Conservation (phyloP, 805 yeast species). For the Kregervanrija delftensis region DNA sequence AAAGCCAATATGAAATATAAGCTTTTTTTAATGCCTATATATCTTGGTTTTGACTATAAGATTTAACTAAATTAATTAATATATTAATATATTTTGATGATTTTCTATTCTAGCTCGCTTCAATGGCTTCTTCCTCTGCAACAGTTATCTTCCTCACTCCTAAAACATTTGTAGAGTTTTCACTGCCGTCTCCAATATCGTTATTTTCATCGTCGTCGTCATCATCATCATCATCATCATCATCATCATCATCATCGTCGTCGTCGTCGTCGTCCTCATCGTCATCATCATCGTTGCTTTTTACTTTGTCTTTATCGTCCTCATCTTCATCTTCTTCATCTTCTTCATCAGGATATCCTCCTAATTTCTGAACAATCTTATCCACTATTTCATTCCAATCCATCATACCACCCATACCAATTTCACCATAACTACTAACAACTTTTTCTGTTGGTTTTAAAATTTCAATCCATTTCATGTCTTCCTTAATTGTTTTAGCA, state of each 20-base stretch:
- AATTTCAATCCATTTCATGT: slow-evolving; percentile 58
- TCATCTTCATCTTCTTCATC: slow-evolving; percentile 45
- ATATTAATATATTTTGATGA: background rate
- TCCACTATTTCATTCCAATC: slow-evolving; percentile 59
- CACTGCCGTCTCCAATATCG: slow-evolving; percentile 16
- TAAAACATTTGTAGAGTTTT: slow-evolving; percentile 5
- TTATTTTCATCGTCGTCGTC: slow-evolving; percentile 21
- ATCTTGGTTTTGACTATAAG: no score
- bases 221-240: slow-evolving; percentile 22
- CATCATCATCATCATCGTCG: slow-evolving; percentile 23
- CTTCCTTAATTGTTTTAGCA: slow-evolving; percentile 45
- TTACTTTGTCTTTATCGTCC: slow-evolving; percentile 28
- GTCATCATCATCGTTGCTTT: slow-evolving; percentile 30
- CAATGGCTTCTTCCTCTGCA: slow-evolving; percentile 26
- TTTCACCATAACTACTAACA: slow-evolving; percentile 47
- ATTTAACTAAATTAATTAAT: background rate
- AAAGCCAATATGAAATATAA: no score
- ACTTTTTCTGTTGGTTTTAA: slow-evolving; percentile 56
- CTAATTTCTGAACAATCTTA: slow-evolving; percentile 43
- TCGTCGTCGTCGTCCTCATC: slow-evolving; percentile 17
- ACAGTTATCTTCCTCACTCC: slow-evolving; percentile 24
- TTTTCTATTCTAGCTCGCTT: background rate
- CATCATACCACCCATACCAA: slow-evolving; percentile 67
- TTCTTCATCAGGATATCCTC: slow-evolving; percentile 45
- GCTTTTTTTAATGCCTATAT: no score